Conservation (phyloP, 306 rosid species). For the Begonia masoniana region DNA sequence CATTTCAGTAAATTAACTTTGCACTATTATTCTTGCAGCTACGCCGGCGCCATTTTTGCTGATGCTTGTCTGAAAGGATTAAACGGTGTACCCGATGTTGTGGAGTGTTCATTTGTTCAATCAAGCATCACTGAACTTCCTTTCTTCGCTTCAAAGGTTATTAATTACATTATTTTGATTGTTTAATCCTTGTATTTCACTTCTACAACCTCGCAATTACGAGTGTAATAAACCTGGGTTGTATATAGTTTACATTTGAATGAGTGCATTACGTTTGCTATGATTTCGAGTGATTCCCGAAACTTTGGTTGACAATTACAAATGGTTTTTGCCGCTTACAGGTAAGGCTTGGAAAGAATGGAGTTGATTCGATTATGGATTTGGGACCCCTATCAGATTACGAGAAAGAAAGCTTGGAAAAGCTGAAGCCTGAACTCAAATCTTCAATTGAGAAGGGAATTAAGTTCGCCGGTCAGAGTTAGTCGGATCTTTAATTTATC, state of each 20-base stretch:
- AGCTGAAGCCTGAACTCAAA: conserved; percentile 58
- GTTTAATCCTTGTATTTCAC: background rate
- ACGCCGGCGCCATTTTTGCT: conserved; percentile 22
- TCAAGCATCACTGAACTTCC: conserved; percentile 73
- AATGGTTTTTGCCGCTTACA: conserved; percentile 12
- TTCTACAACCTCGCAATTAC: too few relatives aligned
- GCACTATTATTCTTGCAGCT: too few relatives aligned
- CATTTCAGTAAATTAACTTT: too few relatives aligned
- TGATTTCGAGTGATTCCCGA: too few relatives aligned
- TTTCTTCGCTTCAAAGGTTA: conserved; percentile 97
- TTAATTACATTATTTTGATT: background rate
- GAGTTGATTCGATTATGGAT: conserved; percentile 67
- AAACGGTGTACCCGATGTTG: conserved; percentile 85
- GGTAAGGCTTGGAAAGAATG: conserved; percentile 93
- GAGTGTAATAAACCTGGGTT: conserved; percentile 30
- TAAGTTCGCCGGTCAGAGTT: conserved; percentile 53
- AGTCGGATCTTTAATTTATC: conserved; percentile 11
- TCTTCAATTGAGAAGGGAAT: conserved; percentile 91
- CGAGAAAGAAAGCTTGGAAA: conserved; percentile 67
- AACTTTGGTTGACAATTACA: too few relatives aligned
- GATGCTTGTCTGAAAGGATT: conserved; percentile 95
- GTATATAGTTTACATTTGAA: conserved; percentile 84
- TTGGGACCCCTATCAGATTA: conserved; percentile 73
- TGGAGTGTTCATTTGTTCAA: conserved; percentile 80
- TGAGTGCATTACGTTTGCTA: too few relatives aligned